Conservation (phyloP, 1,284 basidiomycete species). For the Ustilago curta region DNA sequence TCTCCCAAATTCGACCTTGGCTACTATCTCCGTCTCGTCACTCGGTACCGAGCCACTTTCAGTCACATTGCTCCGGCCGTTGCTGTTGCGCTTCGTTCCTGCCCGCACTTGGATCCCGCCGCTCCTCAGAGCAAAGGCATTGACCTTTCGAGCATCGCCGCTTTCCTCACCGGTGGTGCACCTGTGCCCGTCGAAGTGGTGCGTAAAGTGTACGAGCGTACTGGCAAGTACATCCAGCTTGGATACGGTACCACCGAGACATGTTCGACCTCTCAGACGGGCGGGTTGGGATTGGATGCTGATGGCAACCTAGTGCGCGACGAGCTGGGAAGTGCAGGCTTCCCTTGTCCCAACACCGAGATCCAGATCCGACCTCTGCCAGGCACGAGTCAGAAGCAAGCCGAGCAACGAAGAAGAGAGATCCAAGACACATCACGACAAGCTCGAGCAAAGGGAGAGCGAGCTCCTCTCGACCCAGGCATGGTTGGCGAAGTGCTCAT, state of each 20-base stretch:
- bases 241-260: slow-evolving; percentile 60
- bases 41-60: slow-evolving; percentile 68
- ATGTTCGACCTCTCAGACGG: slow-evolving; percentile 38
- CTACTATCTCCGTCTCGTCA: slow-evolving; percentile 66
- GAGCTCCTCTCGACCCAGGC: slow-evolving; percentile 39
- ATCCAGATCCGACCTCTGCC: slow-evolving; percentile 46
- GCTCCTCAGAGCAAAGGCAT: slow-evolving; percentile 47
- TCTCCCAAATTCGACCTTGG: slow-evolving; percentile 67
- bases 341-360: slow-evolving; percentile 26
- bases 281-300: slow-evolving; percentile 31
- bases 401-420: slow-evolving; percentile 33
- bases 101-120: slow-evolving; percentile 55
- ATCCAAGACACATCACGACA: slow-evolving; percentile 23
- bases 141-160: slow-evolving; percentile 67
- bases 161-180: slow-evolving; percentile 70
- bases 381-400: slow-evolving; percentile 25
- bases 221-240: slow-evolving; percentile 68
- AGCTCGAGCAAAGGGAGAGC: slow-evolving; percentile 38
- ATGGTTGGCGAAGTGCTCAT: slow-evolving; percentile 56
- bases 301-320: slow-evolving; percentile 23
- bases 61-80: slow-evolving; percentile 71
- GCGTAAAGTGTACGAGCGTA: slow-evolving; percentile 67
- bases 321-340: slow-evolving; percentile 55
- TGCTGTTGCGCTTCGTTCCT: slow-evolving; percentile 69
- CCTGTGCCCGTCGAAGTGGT: slow-evolving; percentile 69